A percentile compares a stretch with the other conserved stretches of the same genome.
These are phyloP conservation scores for Solanum ossicruentum DNA, from an alignment of 257 asterid genomes.

Conservation along the genomic window DNA sequence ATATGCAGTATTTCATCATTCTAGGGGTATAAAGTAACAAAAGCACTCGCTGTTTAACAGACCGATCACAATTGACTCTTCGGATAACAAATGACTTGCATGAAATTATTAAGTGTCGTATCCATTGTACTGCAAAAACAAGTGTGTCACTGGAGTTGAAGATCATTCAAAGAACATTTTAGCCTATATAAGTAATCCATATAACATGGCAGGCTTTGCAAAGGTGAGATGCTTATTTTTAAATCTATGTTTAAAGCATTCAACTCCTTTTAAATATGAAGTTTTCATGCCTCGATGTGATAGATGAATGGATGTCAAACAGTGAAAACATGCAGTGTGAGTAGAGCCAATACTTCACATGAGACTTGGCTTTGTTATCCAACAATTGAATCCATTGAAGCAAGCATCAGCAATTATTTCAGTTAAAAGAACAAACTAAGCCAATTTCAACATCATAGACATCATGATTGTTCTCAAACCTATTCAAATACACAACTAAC, in stretches of 20 bases:
- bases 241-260: not conserved
- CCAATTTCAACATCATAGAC: not conserved
- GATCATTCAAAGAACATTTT: not conserved
- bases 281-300: not conserved
- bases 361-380: not conserved
- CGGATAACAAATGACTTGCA: not conserved
- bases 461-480: not conserved
- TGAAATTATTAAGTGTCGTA: not conserved
- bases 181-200: not conserved
- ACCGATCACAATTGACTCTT: not conserved
- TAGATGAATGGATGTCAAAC: not conserved
- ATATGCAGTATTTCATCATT: not conserved
- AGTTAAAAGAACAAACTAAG: not conserved
- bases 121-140: not conserved
- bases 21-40: not conserved
- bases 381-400: not conserved
- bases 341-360: not conserved
- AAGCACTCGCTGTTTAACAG: not conserved
- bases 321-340: not conserved
- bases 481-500: not conserved
- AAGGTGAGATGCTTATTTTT: not conserved
- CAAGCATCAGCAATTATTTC: not conserved
- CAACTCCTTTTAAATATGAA: not conserved
- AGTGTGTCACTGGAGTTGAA: not conserved
- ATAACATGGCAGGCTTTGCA: not conserved